phyloP scores from a whole-genome alignment of 1,284 basidiomycete genomes.

The Kwoniella shivajii region DNA sequence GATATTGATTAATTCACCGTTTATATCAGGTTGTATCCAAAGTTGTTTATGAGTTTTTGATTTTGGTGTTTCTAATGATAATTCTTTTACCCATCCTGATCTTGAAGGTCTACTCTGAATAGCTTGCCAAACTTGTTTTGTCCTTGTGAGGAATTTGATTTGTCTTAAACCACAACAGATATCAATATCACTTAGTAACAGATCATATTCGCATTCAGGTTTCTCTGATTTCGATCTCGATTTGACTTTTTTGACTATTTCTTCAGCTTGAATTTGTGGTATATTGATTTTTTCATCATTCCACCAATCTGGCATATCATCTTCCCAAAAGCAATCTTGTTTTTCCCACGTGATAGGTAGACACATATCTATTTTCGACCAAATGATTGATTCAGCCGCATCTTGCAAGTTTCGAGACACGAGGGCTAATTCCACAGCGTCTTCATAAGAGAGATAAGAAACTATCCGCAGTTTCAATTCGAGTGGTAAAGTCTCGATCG shows the following conservation, averaged over 20 bases:
- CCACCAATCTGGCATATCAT: not conserved
- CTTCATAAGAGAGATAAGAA: not conserved
- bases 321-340: not conserved
- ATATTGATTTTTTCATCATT: not conserved
- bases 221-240: not conserved
- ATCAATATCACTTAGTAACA: not conserved
- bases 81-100: not conserved
- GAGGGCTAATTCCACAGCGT: not conserved
- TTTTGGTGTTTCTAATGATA: not conserved
- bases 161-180: not conserved
- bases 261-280: not conserved
- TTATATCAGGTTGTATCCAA: not conserved
- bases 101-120: not conserved
- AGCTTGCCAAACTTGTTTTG: not conserved
- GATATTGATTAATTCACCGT: not conserved
- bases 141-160: not conserved
- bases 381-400: constrained; percentile 11
- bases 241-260: not conserved
- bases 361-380: constrained; percentile 1
- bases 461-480: constrained; percentile 11
- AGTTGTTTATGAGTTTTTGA: too few species aligned
- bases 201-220: not conserved
- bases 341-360: not conserved
- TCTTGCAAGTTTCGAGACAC: not conserved
- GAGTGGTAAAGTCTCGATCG: constrained; percentile 10